Percentiles rank a stretch among this genome's conserved stretches.
These are phyloP conservation scores for Waitea zeae DNA, from an alignment of 1,284 basidiomycete species.

Conservation along the genomic window DNA sequence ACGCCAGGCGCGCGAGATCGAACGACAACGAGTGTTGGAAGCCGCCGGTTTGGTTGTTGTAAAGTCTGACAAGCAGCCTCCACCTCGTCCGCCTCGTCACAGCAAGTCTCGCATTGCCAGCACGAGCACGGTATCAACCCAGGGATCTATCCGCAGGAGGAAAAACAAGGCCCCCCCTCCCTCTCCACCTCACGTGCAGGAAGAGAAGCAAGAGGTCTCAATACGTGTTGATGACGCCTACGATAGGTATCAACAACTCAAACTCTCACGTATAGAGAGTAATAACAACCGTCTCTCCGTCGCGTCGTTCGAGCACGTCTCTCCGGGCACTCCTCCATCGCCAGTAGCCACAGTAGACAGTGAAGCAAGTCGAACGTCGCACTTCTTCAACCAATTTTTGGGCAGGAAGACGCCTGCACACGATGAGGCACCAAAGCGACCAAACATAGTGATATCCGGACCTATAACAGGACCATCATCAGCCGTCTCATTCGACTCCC, in stretches of 20 bases:
- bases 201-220: conserved; percentile 10
- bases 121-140: too few species aligned
- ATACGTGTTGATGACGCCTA: conserved; percentile 70
- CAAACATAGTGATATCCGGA: conserved; percentile 17
- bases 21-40: conserved; percentile 68
- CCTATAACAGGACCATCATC: conserved; percentile 12
- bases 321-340: conserved; percentile 12
- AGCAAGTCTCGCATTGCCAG: too few species aligned
- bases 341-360: conserved; percentile 10
- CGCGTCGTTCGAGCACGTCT: conserved; percentile 30
- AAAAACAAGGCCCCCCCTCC: too few species aligned
- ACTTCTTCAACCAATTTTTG: conserved; percentile 34
- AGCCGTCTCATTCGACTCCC: too few species aligned
- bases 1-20: conserved; percentile 49
- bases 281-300: conserved; percentile 39
- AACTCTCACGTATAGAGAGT: conserved; percentile 24
- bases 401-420: conserved; percentile 11
- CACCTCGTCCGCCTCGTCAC: conserved; percentile 15
- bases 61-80: conserved; percentile 28
- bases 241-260: conserved; percentile 74
- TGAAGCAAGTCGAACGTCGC: not conserved
- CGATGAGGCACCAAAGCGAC: conserved; percentile 24
- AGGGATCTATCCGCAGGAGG: too few species aligned
- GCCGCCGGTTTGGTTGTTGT: conserved; percentile 74
- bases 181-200: conserved; percentile 8